These are phyloP conservation scores for Vigna nakashimae DNA, from an alignment of 306 rosid genomes.

Conservation along the genomic window DNA sequence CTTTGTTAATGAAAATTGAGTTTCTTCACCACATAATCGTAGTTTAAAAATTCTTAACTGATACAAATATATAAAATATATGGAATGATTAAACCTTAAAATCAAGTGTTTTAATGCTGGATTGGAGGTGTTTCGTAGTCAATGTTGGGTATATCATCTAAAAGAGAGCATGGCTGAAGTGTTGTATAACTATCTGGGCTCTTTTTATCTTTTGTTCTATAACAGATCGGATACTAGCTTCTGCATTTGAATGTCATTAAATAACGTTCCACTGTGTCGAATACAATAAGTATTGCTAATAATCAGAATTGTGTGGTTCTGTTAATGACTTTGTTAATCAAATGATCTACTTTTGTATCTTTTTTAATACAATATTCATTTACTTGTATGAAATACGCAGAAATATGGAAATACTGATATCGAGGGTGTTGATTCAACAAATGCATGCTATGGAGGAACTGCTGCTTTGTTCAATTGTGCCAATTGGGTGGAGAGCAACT, in stretches of 20 bases:
- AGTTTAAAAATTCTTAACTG: constrained; percentile 25
- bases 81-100: constrained; percentile 28
- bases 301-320: constrained; percentile 4
- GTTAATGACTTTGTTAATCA: constrained; percentile 22
- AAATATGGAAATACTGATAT: constrained; percentile 81
- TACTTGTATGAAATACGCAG: constrained; percentile 55
- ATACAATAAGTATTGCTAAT: constrained; percentile 27
- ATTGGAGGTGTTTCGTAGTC: no score
- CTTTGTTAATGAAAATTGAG: not conserved
- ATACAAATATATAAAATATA: constrained; percentile 5
- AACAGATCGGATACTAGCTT: constrained; percentile 29
- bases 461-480: constrained; percentile 90
- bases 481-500: constrained; percentile 91
- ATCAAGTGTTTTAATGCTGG: not conserved
- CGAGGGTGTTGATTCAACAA: constrained; percentile 88
- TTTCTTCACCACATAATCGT: constrained; percentile 30
- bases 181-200: not conserved
- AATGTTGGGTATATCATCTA: constrained; percentile 5
- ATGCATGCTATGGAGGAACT: constrained; percentile 95
- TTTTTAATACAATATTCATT: constrained; percentile 8
- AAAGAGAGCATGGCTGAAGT: constrained; percentile 24
- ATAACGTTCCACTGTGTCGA: constrained; percentile 13
- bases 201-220: not conserved
- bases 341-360: constrained; percentile 1
- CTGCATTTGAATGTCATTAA: constrained; percentile 6